Evolutionary conservation across 192 early-diverging fungal species (phyloP).

Genomic region (Jimgerdemannia lactiflua): DNA sequence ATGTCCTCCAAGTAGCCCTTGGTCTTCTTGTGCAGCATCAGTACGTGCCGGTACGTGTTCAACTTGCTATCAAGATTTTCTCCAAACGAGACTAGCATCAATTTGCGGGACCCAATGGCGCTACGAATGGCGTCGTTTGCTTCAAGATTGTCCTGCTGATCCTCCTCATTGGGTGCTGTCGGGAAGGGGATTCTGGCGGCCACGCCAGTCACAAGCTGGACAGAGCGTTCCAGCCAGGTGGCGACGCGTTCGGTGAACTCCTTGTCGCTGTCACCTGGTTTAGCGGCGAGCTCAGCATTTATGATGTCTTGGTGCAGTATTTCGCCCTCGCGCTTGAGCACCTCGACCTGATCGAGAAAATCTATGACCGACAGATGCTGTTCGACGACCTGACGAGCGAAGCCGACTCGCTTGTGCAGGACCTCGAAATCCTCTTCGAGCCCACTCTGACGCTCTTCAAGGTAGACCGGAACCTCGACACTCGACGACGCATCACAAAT

Average conservation of each 20-base stretch:
- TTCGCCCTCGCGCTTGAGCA: conserved; percentile 21
- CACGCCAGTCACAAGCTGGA: conserved; percentile 19
- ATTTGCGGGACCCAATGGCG: conserved; percentile 11
- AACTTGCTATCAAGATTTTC: conserved; percentile 26
- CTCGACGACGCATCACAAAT: conserved; percentile 28
- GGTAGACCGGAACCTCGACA: conserved; percentile 26
- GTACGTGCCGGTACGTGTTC: conserved; percentile 12
- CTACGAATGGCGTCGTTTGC: conserved; percentile 24
- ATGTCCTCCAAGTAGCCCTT: conserved; percentile 21
- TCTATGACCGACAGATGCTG: conserved; percentile 33
- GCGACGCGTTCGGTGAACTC: conserved; percentile 9
- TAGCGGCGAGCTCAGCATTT: conserved; percentile 15
- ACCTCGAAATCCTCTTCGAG: conserved; percentile 34
- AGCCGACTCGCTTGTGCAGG: conserved; percentile 22
- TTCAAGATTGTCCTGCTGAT: conserved; percentile 20
- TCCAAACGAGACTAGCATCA: conserved; percentile 19
- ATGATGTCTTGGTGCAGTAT: conserved; percentile 10
- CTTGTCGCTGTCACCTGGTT: conserved; percentile 12
- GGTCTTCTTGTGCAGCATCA: conserved; percentile 23
- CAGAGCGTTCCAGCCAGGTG: conserved; percentile 16
- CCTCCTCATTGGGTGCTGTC: conserved; percentile 11
- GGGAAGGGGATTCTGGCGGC: conserved; percentile 24
- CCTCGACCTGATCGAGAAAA: conserved; percentile 23
- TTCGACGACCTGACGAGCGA: conserved; percentile 33
- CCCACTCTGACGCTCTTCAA: conserved; percentile 27